These are phyloP conservation scores for Umbelopsis vinacea DNA, from an alignment of 192 early-diverging fungal species.

Conservation along the genomic window DNA sequence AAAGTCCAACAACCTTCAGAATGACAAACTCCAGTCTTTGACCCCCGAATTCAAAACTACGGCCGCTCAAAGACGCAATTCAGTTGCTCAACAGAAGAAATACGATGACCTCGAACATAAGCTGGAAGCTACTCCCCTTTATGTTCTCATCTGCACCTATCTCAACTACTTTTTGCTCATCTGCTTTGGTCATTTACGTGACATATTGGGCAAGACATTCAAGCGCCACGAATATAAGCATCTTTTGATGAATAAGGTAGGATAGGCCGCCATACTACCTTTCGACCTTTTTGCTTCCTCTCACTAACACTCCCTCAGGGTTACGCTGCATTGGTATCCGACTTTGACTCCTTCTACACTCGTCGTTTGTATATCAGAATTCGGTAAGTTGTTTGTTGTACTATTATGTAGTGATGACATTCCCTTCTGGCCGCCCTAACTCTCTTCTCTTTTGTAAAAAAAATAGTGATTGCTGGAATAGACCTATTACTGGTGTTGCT, in stretches of 20 bases:
- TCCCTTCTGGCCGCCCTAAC: background rate
- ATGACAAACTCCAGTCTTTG: background rate
- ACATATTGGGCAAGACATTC: conserved; percentile 77
- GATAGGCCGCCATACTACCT: background rate
- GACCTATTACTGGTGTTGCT: conserved; percentile 86
- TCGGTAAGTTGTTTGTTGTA: conserved; percentile 33
- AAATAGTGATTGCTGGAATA: conserved; percentile 84
- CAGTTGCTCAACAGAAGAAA: conserved; percentile 24
- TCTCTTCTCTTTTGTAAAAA: background rate
- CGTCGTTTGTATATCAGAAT: conserved; percentile 85
- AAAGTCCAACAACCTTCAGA: conserved; percentile 3
- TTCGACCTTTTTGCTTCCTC: background rate
- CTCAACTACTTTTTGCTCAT: conserved; percentile 86
- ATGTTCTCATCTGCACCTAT: conserved; percentile 84
- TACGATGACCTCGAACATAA: conserved; percentile 48
- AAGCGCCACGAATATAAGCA: conserved; percentile 66
- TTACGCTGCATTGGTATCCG: conserved; percentile 84
- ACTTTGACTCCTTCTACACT: conserved; percentile 92
- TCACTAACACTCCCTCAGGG: conserved; percentile 46
- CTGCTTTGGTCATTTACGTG: conserved; percentile 80
- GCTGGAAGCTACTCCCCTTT: conserved; percentile 56
- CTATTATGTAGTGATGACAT: background rate
- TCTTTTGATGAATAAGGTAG: conserved; percentile 49
- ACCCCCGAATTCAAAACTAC: conserved; percentile 16
- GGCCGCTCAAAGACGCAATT: conserved; percentile 36